Percentiles rank a stretch among this genome's conserved stretches.
Evolutionary conservation across 2,329 filamentous ascomycete species (phyloP).

Genomic region (Aspergillus neoniger): DNA sequence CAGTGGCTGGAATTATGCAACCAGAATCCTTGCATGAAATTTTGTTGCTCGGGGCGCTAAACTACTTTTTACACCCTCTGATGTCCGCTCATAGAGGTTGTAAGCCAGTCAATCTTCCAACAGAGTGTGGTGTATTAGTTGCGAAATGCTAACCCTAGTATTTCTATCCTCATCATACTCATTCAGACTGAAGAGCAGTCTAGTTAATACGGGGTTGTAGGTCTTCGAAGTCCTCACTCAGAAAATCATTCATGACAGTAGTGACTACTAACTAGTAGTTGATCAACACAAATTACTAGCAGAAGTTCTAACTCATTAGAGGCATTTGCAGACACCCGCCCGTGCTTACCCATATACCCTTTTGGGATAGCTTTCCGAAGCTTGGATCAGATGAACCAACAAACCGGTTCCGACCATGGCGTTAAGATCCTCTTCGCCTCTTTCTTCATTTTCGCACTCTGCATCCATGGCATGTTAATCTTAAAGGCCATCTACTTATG

Average conservation of each 20-base stretch:
- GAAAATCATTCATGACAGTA: too few relatives aligned
- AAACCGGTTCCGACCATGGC: neutral
- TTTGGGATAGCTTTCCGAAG: neutral
- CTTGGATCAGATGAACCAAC: neutral
- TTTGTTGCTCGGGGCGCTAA: neutral
- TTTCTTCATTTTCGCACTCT: neutral
- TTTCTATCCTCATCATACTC: too few relatives aligned
- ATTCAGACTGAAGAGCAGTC: neutral
- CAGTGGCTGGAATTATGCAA: neutral
- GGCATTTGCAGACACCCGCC: neutral
- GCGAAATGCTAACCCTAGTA: too few relatives aligned
- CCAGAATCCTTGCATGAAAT: neutral
- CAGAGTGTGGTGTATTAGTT: too few relatives aligned
- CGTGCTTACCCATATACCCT: neutral
- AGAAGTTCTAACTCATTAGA: neutral
- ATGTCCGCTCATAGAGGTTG: too few relatives aligned
- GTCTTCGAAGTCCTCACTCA: too few relatives aligned
- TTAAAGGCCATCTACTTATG: too few relatives aligned
- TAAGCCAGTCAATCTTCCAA: too few relatives aligned
- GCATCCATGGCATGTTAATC: neutral
- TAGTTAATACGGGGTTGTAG: too few relatives aligned
- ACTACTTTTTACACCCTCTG: neutral
- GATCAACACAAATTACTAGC: neutral
- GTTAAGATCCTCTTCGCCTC: neutral
- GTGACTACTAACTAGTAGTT: neutral